Base-by-base conservation (phyloP, 2,329 filamentous ascomycete species). In the Fusarium sp. region DNA sequence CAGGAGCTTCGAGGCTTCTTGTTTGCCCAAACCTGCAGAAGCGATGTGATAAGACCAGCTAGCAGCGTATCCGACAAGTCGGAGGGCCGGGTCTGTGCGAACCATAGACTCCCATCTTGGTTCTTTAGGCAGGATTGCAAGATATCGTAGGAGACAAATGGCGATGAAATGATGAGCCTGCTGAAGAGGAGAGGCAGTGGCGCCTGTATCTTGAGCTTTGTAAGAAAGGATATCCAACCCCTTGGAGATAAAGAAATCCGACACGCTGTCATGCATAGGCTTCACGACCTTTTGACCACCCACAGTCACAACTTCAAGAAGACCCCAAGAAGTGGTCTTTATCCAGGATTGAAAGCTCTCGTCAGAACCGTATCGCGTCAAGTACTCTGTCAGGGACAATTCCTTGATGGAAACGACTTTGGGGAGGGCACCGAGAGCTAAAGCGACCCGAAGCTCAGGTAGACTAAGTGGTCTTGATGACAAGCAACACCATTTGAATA, bases 261-360 rank as follows among this genome's bases (percentile, higher is more conserved):
- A 13, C 11, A 65, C 31, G 11, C 45, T 63, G 20, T 45, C 47
- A 44, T 65, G 39, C 22, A 65, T 63, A 18, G 24, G 26, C 13
- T 18, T 54, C n/a, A 65, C 63, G 9, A 45, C 26, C 17, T 38
- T 65, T 20, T 47, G 47, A 9, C 26, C 39, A 9, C 39, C 26
- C 13, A 47, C 7, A 18, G 13, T 52, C 9, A 63, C 45, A 15
- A n/a, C 33, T 24, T 45, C 63, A 24, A 63, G 15, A 14, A 65
- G 33, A 2, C 63, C 63, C 63, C 63, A 45, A 24, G 58, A 63
- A 15, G 39, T 63, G 6, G 39, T 38, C 39, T 65, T 54, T 6
- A 65, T 63, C 63, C 58, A 65, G 6, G 45, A 54, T n/a, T 54
- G 58, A 18, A 65, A 54, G 10, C n/a, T 65, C 33, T 52, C 62